Conservation (phyloP, 331 rosid species). For the Rhamnella rubrinervis region DNA sequence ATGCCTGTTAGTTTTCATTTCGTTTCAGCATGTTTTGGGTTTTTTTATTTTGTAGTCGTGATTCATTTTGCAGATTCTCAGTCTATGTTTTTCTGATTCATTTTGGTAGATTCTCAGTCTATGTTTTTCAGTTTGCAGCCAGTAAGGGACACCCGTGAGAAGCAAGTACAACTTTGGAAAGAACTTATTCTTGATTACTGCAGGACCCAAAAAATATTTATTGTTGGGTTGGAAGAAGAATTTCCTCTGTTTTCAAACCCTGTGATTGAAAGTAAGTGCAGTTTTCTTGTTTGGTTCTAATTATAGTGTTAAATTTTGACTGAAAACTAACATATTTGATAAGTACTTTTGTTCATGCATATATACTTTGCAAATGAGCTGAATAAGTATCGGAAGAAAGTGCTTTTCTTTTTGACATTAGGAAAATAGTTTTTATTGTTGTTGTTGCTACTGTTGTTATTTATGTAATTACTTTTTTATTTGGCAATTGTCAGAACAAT, state of each 20-base stretch:
- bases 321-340: not conserved
- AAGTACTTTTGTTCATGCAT: not conserved
- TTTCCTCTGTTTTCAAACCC: conserved; percentile 81
- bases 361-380: not conserved
- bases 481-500: not conserved
- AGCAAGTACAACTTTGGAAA: conserved; percentile 89
- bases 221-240: conserved; percentile 72
- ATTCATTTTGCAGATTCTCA: not conserved
- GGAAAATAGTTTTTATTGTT: not conserved
- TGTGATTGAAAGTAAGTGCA: conserved; percentile 77
- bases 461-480: too few species aligned
- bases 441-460: too few species aligned
- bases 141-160: conserved; percentile 87
- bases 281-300: conserved; percentile 24
- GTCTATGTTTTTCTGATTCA: conserved; percentile 14
- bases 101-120: not conserved
- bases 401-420: too few species aligned
- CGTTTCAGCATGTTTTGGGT: too few species aligned
- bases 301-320: not conserved
- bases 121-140: conserved; percentile 70
- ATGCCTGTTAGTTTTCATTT: too few species aligned
- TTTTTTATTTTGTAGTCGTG: too few species aligned
- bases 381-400: not conserved
- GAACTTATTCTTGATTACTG: conserved; percentile 89
- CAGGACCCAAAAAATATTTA: conserved; percentile 65